These are phyloP conservation scores for Ophiostoma triangulosporum DNA, from an alignment of 2,329 filamentous ascomycete species.

Conservation along the genomic window DNA sequence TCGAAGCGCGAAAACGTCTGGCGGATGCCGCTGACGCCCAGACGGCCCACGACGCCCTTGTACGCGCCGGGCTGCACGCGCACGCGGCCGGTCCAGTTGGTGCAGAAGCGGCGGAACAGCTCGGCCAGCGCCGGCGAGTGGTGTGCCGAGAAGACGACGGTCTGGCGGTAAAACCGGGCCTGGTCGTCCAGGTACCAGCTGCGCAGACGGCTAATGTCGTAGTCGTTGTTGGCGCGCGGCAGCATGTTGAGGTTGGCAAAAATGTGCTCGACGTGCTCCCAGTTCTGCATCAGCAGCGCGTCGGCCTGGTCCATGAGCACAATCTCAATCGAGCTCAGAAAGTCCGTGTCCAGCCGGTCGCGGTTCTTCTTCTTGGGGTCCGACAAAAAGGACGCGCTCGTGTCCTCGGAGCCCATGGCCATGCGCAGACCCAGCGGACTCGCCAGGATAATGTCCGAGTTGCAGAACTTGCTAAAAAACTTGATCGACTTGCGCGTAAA, in stretches of 20 bases:
- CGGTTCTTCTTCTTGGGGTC: constrained; percentile 39
- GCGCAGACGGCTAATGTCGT: constrained; percentile 82
- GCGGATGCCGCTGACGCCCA: constrained; percentile 52
- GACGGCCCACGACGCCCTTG: constrained; percentile 56
- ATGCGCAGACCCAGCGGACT: constrained; percentile 82
- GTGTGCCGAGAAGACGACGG: constrained; percentile 67
- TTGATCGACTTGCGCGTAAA: constrained; percentile 94
- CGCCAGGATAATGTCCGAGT: constrained; percentile 85
- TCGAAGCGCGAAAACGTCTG: constrained; percentile 89
- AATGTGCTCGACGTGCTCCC: constrained; percentile 88
- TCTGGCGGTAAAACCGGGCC: constrained; percentile 71
- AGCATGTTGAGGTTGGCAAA: constrained; percentile 86
- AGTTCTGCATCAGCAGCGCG: constrained; percentile 93
- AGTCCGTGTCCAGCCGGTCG: constrained; percentile 61
- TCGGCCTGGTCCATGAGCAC: constrained; percentile 86
- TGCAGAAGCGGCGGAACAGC: constrained; percentile 61
- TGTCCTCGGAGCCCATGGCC: constrained; percentile 69
- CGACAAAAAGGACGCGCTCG: constrained; percentile 12
- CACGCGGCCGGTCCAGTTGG: constrained; percentile 67
- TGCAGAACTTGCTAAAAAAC: constrained; percentile 90
- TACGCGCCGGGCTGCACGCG: constrained; percentile 56
- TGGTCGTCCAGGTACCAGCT: constrained; percentile 88
- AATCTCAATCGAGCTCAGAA: constrained; percentile 84
- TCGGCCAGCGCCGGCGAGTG: constrained; percentile 79
- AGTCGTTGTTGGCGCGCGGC: constrained; percentile 78